These are phyloP conservation scores for Zoysia matrella DNA, from an alignment of 202 grass and related monocot genomes.

Conservation along the genomic window DNA sequence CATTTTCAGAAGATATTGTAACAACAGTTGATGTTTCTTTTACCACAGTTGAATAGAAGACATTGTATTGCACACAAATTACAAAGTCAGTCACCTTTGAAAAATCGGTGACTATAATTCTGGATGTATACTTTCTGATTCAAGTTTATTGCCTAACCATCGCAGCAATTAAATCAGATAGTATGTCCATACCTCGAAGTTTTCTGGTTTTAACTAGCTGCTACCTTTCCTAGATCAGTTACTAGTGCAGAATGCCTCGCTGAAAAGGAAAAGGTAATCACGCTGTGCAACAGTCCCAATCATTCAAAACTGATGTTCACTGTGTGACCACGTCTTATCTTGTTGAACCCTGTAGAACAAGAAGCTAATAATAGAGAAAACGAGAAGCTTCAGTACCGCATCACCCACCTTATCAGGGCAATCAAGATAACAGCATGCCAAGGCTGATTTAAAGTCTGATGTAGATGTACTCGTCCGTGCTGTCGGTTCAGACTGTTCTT, in stretches of 20 bases:
- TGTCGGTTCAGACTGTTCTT: background rate
- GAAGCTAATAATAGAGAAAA: constrained; percentile 55
- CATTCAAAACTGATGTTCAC: constrained; percentile 14
- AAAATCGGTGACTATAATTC: background rate
- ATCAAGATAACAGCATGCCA: constrained; percentile 39
- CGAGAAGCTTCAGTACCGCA: constrained; percentile 72
- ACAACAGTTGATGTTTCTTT: background rate
- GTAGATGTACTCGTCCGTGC: background rate
- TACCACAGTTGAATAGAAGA: background rate
- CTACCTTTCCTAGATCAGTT: background rate
- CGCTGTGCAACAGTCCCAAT: background rate
- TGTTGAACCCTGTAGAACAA: background rate
- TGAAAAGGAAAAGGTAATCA: constrained; percentile 67
- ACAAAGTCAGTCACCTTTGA: background rate
- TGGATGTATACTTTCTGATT: background rate
- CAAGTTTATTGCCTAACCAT: background rate
- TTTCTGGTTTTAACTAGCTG: background rate
- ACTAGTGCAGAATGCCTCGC: constrained; percentile 43
- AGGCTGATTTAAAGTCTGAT: constrained; percentile 13
- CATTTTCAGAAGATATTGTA: background rate
- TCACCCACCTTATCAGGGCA: constrained; percentile 64
- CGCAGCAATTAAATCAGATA: constrained; percentile 54
- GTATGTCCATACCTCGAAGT: background rate
- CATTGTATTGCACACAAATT: background rate
- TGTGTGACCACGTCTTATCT: constrained; percentile 12